Evolutionary conservation across 2,329 filamentous ascomycete genomes (phyloP).

Genomic region (Penicillium sp.): DNA sequence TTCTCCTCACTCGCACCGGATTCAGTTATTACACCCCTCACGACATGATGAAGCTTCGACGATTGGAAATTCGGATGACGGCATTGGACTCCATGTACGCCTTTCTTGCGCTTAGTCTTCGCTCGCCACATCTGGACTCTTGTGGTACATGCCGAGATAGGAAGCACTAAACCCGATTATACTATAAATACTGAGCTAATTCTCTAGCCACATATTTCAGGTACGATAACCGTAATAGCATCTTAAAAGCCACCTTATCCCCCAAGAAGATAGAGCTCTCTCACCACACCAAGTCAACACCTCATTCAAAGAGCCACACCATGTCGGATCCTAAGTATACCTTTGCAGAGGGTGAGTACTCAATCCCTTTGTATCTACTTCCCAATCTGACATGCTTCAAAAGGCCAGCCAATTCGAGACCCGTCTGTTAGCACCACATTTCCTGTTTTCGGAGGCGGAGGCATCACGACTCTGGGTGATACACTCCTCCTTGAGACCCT

Average conservation of each 20-base stretch:
- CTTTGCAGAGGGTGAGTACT: conserved; percentile 25
- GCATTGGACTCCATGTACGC: neutral
- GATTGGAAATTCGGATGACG: neutral
- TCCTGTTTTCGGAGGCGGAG: conserved; percentile 28
- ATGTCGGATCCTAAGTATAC: conserved; percentile 23
- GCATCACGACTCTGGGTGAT: conserved; percentile 50
- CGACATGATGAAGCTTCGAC: no score
- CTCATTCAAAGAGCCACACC: neutral
- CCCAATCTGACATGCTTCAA: neutral
- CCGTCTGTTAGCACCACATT: conserved; percentile 22
- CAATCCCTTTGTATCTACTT: neutral
- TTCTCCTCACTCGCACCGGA: no score
- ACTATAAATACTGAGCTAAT: no score
- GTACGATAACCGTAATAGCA: neutral
- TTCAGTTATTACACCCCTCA: no score
- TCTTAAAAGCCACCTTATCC: neutral
- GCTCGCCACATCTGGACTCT: neutral
- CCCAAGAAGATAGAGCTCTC: neutral
- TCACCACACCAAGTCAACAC: neutral
- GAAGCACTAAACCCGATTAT: neutral
- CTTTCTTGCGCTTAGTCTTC: neutral
- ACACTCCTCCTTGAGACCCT: conserved; percentile 60
- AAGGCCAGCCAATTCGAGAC: conserved; percentile 27
- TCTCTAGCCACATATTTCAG: neutral
- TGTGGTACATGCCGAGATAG: neutral